Conservation (phyloP, 2,329 filamentous ascomycete species). For the Colletotrichum destructivum region DNA sequence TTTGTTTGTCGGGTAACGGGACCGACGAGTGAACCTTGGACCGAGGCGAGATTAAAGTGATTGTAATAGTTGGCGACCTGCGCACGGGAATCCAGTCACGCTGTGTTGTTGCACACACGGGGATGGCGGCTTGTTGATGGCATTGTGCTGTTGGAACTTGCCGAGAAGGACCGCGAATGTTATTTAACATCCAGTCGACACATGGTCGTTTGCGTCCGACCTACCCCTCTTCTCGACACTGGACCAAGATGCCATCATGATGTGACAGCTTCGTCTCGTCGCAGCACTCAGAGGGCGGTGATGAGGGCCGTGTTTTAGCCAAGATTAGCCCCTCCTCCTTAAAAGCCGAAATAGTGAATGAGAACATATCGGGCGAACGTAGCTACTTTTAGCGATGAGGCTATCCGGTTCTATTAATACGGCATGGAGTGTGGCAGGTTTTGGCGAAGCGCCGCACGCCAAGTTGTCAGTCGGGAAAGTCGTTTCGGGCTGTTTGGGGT, state of each 20-base stretch:
- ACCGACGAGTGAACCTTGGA: neutral
- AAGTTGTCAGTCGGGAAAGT: constrained; percentile 16
- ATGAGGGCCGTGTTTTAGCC: constrained; percentile 29
- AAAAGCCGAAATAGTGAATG: constrained; percentile 1
- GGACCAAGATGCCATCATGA: constrained; percentile 1
- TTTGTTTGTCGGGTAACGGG: neutral
- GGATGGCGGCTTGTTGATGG: neutral
- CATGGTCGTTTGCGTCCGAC: too few relatives aligned
- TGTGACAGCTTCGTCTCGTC: constrained; percentile 24
- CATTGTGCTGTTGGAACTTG: too few relatives aligned
- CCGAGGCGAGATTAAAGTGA: neutral
- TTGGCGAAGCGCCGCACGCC: constrained; percentile 20
- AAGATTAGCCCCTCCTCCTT: constrained; percentile 8
- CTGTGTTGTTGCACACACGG: neutral
- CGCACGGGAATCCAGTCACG: constrained; percentile 5
- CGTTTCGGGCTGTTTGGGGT: constrained; percentile 29
- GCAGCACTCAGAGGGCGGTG: too few relatives aligned
- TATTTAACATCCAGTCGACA: neutral
- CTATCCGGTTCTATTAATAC: constrained; percentile 28
- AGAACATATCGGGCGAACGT: neutral
- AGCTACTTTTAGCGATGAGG: constrained; percentile 6
- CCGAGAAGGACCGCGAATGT: too few relatives aligned
- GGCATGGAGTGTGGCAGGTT: constrained; percentile 16
- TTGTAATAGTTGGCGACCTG: constrained; percentile 19
- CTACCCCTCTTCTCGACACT: neutral